phyloP scores from a whole-genome alignment of 352 stramenopile genomes.

The Albugo laibachii region DNA sequence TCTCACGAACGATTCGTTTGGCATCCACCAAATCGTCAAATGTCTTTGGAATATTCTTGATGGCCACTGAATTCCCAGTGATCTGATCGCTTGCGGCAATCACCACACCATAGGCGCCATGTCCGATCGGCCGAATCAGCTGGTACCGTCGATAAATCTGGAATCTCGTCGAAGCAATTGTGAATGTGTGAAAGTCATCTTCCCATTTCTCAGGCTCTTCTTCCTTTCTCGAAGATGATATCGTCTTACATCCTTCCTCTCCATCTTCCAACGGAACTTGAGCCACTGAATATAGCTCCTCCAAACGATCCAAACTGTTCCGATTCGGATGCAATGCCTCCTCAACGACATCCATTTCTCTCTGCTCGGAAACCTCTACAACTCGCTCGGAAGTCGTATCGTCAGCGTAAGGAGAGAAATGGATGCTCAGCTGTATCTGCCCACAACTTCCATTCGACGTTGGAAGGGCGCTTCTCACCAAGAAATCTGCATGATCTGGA shows the following conservation, averaged over 20 bases:
- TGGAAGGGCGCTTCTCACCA: constrained; percentile 6
- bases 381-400: constrained; percentile 6
- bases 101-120: constrained; percentile 61
- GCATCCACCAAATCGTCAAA: constrained; percentile 71
- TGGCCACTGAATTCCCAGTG: constrained; percentile 59
- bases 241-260: constrained; percentile 15
- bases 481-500: constrained; percentile 19
- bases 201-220: too few relatives aligned
- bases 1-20: constrained; percentile 71
- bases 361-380: constrained; percentile 14
- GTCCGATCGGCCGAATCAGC: constrained; percentile 58
- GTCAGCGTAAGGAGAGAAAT: constrained; percentile 44
- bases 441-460: constrained; percentile 14
- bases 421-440: constrained; percentile 56
- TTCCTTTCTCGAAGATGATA: constrained; percentile 4
- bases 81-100: constrained; percentile 66
- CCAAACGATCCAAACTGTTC: constrained; percentile 59
- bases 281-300: constrained; percentile 27
- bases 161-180: constrained; percentile 67
- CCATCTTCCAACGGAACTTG: constrained; percentile 7
- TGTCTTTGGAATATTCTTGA: constrained; percentile 74
- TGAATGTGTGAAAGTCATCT: constrained; percentile 28
- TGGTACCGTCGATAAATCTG: constrained; percentile 67
- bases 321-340: constrained; percentile 22
- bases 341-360: constrained; percentile 4